Evolutionary conservation across 73 alveolate species (phyloP), one percentile per base, ranked within the genome.

Genomic region (Blepharisma japonicum): DNA sequence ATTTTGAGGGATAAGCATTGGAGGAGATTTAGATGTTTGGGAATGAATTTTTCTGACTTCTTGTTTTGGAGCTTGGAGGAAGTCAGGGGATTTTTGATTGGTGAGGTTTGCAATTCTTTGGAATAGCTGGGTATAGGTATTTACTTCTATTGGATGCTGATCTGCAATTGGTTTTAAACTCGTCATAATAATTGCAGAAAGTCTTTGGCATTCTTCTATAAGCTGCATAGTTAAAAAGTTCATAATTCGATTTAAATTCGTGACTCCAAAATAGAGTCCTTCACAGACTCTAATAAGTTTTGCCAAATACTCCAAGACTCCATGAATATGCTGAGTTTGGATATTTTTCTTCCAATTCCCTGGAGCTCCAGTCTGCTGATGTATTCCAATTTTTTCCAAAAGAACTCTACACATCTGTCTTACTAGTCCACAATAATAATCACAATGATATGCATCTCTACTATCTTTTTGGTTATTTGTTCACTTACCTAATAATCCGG

Each of bases 271-370:
- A n/a, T 8, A 8, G 3, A 61, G 47, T 2, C 74, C 74, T 25
- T 61, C 74, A 61, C 74, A 61, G 5, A 61, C 23, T 61, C 23
- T 61, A 18, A 61, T 25, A 14, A 61, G 47, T 25, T 25, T 61
- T 1, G 47, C 39, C 46, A 61, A 25, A 25, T 61, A 61, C 46
- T 61, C 47, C 14, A 61, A 2, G 5, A 25, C 74, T 61, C 0
- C 74, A 20, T 61, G 47, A 25, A 61, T 39, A 61, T 61, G 39
- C 23, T 61, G 47, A 0, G 23, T 14, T 8, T n/a, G 49, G 23
- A 61, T 11, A n/a, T 14, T 61, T 25, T 61, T n/a, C 46, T 61
- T 61, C 74, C 74, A 61, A 25, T 61, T 61, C 49, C 74, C 74
- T 20, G 74, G 23, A n/a, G 11, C 0, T 14, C 18, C 14, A 9